Evolutionary conservation across 352 stramenopile species (phyloP).

Genomic region (Globisporangium spinosum): DNA sequence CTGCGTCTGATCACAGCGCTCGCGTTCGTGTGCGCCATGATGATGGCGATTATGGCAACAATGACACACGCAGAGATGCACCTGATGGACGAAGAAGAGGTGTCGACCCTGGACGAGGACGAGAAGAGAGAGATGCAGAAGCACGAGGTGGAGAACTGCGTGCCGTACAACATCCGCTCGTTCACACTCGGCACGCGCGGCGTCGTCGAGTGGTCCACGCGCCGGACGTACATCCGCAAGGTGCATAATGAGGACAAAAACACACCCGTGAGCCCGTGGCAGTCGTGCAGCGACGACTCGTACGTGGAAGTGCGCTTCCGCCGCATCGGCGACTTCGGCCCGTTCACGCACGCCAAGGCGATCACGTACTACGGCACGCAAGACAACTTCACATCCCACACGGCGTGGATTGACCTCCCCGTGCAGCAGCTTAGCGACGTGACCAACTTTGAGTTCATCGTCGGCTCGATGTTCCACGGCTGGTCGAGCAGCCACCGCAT

Average conservation of each 20-base stretch:
- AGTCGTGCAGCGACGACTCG: slow-evolving; percentile 63
- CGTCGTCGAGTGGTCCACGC: slow-evolving; percentile 69
- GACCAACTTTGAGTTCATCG: slow-evolving; percentile 58
- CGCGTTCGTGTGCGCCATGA: not conserved
- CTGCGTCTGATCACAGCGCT: not conserved
- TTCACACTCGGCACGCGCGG: slow-evolving; percentile 48
- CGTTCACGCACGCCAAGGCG: slow-evolving; percentile 41
- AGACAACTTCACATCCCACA: slow-evolving; percentile 64
- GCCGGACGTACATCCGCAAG: slow-evolving; percentile 67
- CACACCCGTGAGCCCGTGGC: slow-evolving; percentile 42
- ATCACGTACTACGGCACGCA: slow-evolving; percentile 49
- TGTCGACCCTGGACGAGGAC: slow-evolving; percentile 43
- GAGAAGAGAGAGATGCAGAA: slow-evolving; percentile 63
- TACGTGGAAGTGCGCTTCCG: slow-evolving; percentile 58
- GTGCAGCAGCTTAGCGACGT: slow-evolving; percentile 7
- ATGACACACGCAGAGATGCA: slow-evolving; percentile 22
- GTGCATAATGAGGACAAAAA: slow-evolving; percentile 36
- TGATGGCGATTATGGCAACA: not conserved
- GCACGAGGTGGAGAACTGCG: slow-evolving; percentile 83
- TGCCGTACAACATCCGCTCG: slow-evolving; percentile 75
- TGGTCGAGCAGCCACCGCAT: slow-evolving; percentile 69
- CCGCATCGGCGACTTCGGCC: slow-evolving; percentile 27
- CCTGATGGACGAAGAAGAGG: slow-evolving; percentile 32
- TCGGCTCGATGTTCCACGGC: slow-evolving; percentile 74
- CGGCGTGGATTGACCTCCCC: slow-evolving; percentile 50